These are phyloP conservation scores for Monosporascus sp. DNA, from an alignment of 2,329 filamentous ascomycete species.

Conservation along the genomic window DNA sequence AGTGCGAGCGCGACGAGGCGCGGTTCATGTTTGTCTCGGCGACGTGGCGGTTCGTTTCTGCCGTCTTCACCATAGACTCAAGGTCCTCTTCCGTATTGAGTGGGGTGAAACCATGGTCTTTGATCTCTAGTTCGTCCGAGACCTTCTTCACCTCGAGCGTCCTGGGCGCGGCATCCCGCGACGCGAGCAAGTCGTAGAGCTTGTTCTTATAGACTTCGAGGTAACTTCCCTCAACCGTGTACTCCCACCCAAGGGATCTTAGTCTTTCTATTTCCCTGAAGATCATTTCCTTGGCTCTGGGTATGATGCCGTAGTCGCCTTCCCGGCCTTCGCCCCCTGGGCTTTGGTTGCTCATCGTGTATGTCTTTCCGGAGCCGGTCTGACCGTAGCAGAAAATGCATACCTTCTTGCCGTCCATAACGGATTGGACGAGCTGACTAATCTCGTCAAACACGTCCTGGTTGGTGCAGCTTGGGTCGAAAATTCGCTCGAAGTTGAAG, in stretches of 20 bases:
- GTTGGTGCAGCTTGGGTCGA: slow-evolving; percentile 73
- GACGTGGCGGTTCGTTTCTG: slow-evolving; percentile 82
- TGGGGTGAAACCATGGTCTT: slow-evolving; percentile 30
- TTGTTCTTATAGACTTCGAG: slow-evolving; percentile 99
- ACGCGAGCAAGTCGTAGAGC: slow-evolving; percentile 76
- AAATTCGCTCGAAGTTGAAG: slow-evolving; percentile 92
- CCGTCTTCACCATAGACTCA: slow-evolving; percentile 72
- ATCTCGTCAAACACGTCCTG: slow-evolving; percentile 91
- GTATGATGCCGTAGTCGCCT: slow-evolving; percentile 84
- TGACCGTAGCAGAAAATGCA: slow-evolving; percentile 99
- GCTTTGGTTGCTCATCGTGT: slow-evolving; percentile 65
- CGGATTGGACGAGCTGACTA: slow-evolving; percentile 92
- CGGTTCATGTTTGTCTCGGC: slow-evolving; percentile 98
- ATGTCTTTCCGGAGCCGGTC: slow-evolving; percentile 94
- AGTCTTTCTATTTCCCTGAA: slow-evolving; percentile 81
- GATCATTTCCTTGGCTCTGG: slow-evolving; percentile 86
- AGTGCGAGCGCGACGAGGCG: slow-evolving; percentile 89
- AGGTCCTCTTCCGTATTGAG: slow-evolving; percentile 78
- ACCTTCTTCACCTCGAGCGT: slow-evolving; percentile 23
- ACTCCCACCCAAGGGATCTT: slow-evolving; percentile 88
- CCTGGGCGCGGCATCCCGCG: slow-evolving; percentile 72
- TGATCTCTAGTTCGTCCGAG: slow-evolving; percentile 26
- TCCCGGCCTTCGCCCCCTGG: slow-evolving; percentile 41
- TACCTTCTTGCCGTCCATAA: slow-evolving; percentile 95
- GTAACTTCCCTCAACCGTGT: slow-evolving; percentile 91